phyloP scores from a whole-genome alignment of 371 early-diverging fungal genomes.

The Pancytospora philotis region DNA sequence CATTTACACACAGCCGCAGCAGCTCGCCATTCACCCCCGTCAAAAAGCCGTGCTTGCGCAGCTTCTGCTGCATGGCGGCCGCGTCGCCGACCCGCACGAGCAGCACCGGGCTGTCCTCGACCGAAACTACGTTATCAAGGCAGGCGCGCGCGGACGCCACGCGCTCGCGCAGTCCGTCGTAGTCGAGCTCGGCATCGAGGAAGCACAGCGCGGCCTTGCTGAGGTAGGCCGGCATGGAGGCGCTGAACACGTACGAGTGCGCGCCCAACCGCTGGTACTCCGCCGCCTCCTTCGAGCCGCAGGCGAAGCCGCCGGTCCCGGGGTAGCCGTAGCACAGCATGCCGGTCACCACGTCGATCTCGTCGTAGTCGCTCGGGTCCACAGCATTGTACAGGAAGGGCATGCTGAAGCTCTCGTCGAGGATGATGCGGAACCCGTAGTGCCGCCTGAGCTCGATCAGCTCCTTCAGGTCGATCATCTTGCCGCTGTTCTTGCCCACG shows the following conservation, averaged over 20 bases:
- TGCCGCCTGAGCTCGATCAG: conserved; percentile 77
- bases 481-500: conserved; percentile 79
- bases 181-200: conserved; percentile 60
- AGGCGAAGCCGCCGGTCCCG: conserved; percentile 85
- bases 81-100: conserved; percentile 15
- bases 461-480: conserved; percentile 71
- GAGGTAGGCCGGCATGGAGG: conserved; percentile 87
- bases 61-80: conserved; percentile 5
- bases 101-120: conserved; percentile 30
- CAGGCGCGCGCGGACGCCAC: conserved; percentile 8
- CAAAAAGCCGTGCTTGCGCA: not conserved
- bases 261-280: conserved; percentile 88
- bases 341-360: conserved; percentile 79
- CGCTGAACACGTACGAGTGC: conserved; percentile 85
- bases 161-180: not conserved
- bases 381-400: conserved; percentile 66
- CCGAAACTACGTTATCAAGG: conserved; percentile 35
- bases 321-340: conserved; percentile 73
- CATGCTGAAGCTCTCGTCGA: conserved; percentile 85
- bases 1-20: conserved; percentile 33
- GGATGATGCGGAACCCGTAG: conserved; percentile 85
- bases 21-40: conserved; percentile 30
- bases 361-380: conserved; percentile 58
- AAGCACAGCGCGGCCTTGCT: conserved; percentile 75
- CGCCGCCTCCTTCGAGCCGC: conserved; percentile 70